Percentiles rank a stretch among this genome's conserved stretches.
Evolutionary conservation across 192 early-diverging fungal species (phyloP).

Genomic region (Spinellus fusiger): DNA sequence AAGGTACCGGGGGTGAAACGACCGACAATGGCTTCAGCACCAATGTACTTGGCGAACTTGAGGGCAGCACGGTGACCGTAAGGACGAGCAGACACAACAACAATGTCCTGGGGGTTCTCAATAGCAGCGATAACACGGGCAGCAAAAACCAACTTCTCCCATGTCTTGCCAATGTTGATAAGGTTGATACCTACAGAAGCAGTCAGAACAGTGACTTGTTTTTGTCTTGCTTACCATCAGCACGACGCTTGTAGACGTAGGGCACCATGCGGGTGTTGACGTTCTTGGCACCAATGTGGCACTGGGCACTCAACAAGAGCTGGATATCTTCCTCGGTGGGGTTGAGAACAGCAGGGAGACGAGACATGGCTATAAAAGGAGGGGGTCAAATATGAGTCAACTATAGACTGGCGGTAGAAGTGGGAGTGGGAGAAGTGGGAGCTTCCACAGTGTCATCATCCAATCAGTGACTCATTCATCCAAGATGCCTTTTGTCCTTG

Average conservation of each 20-base stretch:
- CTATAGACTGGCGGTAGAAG: too few relatives aligned
- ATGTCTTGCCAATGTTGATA: conserved; percentile 99
- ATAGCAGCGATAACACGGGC: conserved; percentile 97
- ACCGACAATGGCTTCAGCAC: conserved; percentile 98
- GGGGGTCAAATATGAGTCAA: too few relatives aligned
- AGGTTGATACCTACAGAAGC: conserved; percentile 75
- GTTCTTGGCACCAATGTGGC: conserved; percentile 98
- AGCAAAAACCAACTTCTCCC: conserved; percentile 98
- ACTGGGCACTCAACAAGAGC: conserved; percentile 90
- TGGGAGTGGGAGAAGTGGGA: too few relatives aligned
- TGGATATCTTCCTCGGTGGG: conserved; percentile 91
- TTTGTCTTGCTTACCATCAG: conserved; percentile 64
- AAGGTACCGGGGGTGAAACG: conserved; percentile 99
- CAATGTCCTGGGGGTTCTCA: conserved; percentile 97
- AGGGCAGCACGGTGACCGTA: conserved; percentile 98
- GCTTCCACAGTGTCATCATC: too few relatives aligned
- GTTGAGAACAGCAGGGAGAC: conserved; percentile 40
- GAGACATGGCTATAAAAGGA: conserved; percentile 5
- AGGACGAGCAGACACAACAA: conserved; percentile 94
- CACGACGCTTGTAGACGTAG: conserved; percentile 95
- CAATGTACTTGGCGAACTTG: conserved; percentile 98
- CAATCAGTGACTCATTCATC: not conserved
- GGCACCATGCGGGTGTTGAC: conserved; percentile 86
- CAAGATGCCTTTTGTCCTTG: not conserved
- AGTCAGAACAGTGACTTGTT: not conserved